Percentiles rank a stretch among this genome's conserved stretches.
Evolutionary conservation across 352 stramenopile species (phyloP).

Genomic region (Phytophthora vignae): DNA sequence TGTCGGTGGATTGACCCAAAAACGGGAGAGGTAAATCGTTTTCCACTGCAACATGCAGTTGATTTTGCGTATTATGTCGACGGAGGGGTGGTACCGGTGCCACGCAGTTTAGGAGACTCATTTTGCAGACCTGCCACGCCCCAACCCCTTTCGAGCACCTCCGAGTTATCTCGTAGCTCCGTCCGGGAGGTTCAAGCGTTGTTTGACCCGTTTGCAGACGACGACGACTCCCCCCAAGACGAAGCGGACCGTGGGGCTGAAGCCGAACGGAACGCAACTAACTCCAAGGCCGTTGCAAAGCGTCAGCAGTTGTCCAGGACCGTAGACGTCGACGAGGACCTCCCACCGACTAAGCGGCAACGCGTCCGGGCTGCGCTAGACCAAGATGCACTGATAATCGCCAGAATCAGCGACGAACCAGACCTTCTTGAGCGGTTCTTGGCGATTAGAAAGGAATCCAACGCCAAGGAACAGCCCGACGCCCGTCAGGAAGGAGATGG

Average conservation of each 20-base stretch:
- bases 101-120: neutral
- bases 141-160: neutral
- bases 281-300: too few relatives aligned
- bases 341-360: neutral
- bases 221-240: constrained; percentile 5
- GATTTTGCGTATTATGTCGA: neutral
- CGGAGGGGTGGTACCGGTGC: neutral
- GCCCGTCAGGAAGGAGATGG: too few relatives aligned
- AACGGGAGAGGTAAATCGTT: too few relatives aligned
- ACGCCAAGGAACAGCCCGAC: neutral
- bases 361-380: constrained; percentile 1
- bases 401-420: constrained; percentile 8
- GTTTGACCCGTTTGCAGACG: constrained; percentile 12
- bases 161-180: neutral
- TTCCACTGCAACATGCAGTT: too few relatives aligned
- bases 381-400: constrained; percentile 10
- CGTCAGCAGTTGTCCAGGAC: too few relatives aligned
- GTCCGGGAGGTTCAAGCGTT: constrained; percentile 2
- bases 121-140: neutral
- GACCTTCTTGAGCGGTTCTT: constrained; percentile 10
- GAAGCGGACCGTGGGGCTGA: neutral
- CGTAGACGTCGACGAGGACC: too few relatives aligned
- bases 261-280: too few relatives aligned
- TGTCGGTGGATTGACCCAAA: too few relatives aligned
- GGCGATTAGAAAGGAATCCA: neutral